Base-by-base conservation (phyloP, 106 monocot genomes). In the Chionographis japonica region DNA sequence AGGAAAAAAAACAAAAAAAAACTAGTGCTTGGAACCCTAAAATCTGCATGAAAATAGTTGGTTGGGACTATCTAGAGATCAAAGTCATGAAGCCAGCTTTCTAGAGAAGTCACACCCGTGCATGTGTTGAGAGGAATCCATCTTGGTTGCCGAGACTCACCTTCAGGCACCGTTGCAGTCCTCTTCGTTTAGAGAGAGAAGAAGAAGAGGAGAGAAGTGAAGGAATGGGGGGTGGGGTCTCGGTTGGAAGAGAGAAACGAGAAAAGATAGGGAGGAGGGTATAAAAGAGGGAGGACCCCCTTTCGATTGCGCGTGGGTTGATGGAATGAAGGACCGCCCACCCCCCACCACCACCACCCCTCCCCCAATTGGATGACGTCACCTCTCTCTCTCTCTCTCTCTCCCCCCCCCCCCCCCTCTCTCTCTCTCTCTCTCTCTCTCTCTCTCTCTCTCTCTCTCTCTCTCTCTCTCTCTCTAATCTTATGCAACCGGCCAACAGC, bases 271-370 rank as follows among this genome's bases (percentile, higher is more conserved):
- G 53, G 74, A 49, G 66, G 51, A 40, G 78, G 49, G 58, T 73
- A 73, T 80, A 74, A 66, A 72, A 62, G 62, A 12, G 71, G 38
- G 73, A 41, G 54, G 42, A 12, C 67, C 63, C 12, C 46, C 46
- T 46, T 60, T 75, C 55, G 54, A 80, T 77, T 80, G 80, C 84
- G 84, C 84, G 84, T 84, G 84, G 77, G 75, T 69, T 63, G 80
- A 70, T 50, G 68, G 65, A 77, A 78, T 75, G 78, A 83, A 76
- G 64, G 72, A 8, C 68, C 56, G 68, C 67, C 57, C 27, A 27
- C 27, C 27, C 27, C 27, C 27, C 27, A 0, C 27, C 27, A 0
- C 27, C 27, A 0, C 27, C 27, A 0, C 27, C 27, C 27, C 27
- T 1, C 27, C 65, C 52, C 56, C 36, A 54, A 56, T 3, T 67